Evolutionary conservation across 352 stramenopile genomes (phyloP), one percentile per base, ranked within the genome.

Genomic region (Globisporangium cederbergense): DNA sequence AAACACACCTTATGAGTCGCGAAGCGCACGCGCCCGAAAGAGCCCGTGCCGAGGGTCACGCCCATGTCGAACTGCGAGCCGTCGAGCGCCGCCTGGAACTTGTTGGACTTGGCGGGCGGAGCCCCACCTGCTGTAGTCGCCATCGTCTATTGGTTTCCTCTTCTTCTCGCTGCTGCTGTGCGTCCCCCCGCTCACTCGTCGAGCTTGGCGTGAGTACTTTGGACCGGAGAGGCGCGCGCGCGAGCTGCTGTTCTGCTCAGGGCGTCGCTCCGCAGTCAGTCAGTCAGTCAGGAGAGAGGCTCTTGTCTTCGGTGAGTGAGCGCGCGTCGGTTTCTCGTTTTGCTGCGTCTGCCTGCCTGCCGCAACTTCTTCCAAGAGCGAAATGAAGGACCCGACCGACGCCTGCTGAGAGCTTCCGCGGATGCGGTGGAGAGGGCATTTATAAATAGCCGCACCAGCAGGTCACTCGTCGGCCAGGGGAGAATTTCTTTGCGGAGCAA

Each of bases 1-100:
- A 28, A 28, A 28, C 25, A 61, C 58, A 93, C 84, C 78, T 97
- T 98, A 77, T 99, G 96, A 3, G 93, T 98, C 4, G 89, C 90
- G 66, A 99, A 98, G 68, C 95, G 87, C 62, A 99, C 96, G n/a
- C 96, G 89, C 4, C 96, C 96, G 73, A 99, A 99, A 13, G 95
- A 98, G 14, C 96, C 97, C 13, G 95, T 98, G 46, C 97, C 96
- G n/a, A 99, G 78, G 10, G 95, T 98, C 59, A 98, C 93, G 32
- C 96, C 96, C 67, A 98, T 83, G 18, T 98, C 87, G 72, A 99
- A 99, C 68, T 99, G 94, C 22, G 79, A 67, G 63, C 74, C 78
- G 72, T 95, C 79, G 46, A 96, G 75, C 20, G 81, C 79, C 2
- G 67, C 57, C 18, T 79, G 66, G 30, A 91, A 83, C 65, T 91